Conservation (phyloP, 73 alveolate species). For the Paramecium biaurelia region DNA sequence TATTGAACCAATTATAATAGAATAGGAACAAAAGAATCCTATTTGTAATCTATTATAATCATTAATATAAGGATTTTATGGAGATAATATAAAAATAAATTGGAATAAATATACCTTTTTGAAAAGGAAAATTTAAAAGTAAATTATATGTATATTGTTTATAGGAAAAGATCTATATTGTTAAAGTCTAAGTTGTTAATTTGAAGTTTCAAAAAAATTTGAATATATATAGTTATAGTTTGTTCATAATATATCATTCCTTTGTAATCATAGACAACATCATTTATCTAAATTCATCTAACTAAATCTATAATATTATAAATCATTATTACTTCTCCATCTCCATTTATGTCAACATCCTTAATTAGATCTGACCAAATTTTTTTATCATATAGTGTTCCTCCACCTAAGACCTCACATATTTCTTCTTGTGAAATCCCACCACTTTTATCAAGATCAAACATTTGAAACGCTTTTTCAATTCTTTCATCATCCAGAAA, state of each 20-base stretch:
- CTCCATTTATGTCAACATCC: slow-evolving; percentile 59
- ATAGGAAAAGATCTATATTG: neutral
- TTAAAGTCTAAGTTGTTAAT: neutral
- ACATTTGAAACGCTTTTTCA: slow-evolving; percentile 54
- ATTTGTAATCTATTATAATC: neutral
- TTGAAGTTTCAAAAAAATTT: neutral
- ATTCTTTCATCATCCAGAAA: slow-evolving; percentile 33
- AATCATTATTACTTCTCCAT: slow-evolving; percentile 42
- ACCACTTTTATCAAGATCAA: slow-evolving; percentile 64
- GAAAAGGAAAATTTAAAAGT: neutral
- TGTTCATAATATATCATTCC: neutral
- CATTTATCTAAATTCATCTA: slow-evolving; percentile 38
- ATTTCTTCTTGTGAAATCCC: slow-evolving; percentile 39
- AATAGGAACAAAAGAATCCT: neutral
- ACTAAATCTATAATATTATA: neutral
- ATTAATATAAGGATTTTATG: neutral
- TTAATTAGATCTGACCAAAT: slow-evolving; percentile 47
- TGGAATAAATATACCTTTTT: neutral
- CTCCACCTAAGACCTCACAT: slow-evolving; percentile 17
- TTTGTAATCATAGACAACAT: neutral
- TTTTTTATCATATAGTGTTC: neutral
- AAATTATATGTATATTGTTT: neutral
- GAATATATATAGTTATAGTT: neutral
- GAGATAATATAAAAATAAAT: neutral
- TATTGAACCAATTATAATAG: neutral